Evolutionary conservation across 805 yeast genomes (phyloP).

Genomic region (Ogataea pignaliae): DNA sequence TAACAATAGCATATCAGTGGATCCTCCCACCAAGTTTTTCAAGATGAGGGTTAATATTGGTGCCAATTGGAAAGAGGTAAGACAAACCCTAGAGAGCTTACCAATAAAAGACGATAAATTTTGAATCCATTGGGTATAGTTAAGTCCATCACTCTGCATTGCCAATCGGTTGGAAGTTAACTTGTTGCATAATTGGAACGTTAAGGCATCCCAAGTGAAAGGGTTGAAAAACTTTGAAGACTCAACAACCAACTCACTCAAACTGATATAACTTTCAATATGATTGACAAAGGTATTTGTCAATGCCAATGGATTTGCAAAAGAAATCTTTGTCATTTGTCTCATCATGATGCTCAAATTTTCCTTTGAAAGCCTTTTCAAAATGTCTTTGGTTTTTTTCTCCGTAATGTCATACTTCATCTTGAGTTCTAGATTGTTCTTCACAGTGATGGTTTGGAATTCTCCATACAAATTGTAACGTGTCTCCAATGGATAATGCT

Average conservation of each 20-base stretch:
- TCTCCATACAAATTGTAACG: slow-evolving; percentile 83
- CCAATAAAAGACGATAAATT: slow-evolving; percentile 79
- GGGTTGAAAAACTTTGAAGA: slow-evolving; percentile 70
- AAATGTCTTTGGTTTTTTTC: slow-evolving; percentile 68
- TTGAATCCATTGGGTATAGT: slow-evolving; percentile 81
- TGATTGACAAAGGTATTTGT: slow-evolving; percentile 69
- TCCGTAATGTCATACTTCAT: slow-evolving; percentile 63
- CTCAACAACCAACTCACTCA: slow-evolving; percentile 71
- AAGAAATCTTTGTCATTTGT: slow-evolving; percentile 64
- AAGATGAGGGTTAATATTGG: slow-evolving; percentile 59
- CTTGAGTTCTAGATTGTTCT: slow-evolving; percentile 51
- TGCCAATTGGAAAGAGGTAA: slow-evolving; percentile 48
- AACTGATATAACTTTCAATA: slow-evolving; percentile 87
- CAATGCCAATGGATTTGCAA: slow-evolving; percentile 75
- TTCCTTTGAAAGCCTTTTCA: slow-evolving; percentile 79
- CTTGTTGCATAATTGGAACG: slow-evolving; percentile 67
- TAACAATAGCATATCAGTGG: slow-evolving; percentile 56
- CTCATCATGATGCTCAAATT: slow-evolving; percentile 72
- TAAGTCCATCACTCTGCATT: slow-evolving; percentile 73
- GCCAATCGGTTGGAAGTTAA: slow-evolving; percentile 64
- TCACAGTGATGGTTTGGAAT: slow-evolving; percentile 52
- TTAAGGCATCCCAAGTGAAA: slow-evolving; percentile 82
- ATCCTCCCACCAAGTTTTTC: slow-evolving; percentile 58
- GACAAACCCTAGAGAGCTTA: slow-evolving; percentile 53
- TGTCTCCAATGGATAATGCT: slow-evolving; percentile 50